Conservation (phyloP, 257 asterid genomes). For the Solanum tarapatanum region DNA sequence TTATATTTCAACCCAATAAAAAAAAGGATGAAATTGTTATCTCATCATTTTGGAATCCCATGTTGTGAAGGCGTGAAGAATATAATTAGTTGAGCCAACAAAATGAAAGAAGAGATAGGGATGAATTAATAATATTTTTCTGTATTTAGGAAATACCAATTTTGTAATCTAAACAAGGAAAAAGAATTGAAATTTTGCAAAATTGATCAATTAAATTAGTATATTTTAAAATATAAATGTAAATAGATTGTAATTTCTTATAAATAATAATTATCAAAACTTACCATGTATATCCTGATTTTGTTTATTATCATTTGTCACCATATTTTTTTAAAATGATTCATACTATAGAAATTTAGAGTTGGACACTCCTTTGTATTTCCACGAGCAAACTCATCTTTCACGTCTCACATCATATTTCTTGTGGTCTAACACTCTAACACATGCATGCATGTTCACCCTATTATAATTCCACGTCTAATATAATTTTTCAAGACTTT, state of each 20-base stretch:
- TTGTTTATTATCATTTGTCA: neutral
- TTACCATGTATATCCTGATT: neutral
- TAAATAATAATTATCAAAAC: neutral
- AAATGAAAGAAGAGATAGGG: neutral
- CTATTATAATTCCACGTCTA: neutral
- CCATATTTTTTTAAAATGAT: neutral
- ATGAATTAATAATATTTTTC: neutral
- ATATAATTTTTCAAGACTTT: neutral
- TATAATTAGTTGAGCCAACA: neutral
- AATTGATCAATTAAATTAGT: neutral
- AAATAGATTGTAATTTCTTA: neutral
- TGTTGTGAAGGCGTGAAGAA: neutral
- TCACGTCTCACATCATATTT: neutral
- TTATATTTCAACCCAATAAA: neutral
- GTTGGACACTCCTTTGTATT: neutral
- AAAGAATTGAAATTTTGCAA: neutral
- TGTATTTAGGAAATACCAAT: neutral
- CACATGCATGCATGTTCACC: neutral
- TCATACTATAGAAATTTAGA: neutral
- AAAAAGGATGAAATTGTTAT: neutral
- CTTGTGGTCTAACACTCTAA: neutral
- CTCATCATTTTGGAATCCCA: neutral
- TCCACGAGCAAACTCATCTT: neutral
- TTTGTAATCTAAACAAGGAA: neutral
- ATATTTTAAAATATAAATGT: neutral